Percentiles rank a stretch among this genome's conserved stretches.
These are phyloP conservation scores for Penicillium ucsense DNA, from an alignment of 495 filamentous ascomycete species.

Conservation along the genomic window DNA sequence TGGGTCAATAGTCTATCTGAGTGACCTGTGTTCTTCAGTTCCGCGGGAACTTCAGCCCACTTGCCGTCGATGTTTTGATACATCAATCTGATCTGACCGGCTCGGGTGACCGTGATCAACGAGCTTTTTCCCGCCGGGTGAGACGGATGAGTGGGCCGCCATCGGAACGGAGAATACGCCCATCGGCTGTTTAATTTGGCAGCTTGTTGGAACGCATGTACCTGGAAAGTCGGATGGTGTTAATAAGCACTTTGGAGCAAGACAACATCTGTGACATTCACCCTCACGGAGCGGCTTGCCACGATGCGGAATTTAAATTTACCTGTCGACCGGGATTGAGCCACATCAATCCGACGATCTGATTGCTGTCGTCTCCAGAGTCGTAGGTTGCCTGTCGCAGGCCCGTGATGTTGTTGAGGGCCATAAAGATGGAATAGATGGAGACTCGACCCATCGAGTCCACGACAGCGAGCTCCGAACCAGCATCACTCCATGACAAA, in stretches of 20 bases:
- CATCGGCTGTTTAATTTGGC: constrained; percentile 42
- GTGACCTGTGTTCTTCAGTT: constrained; percentile 59
- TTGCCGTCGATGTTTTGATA: constrained; percentile 58
- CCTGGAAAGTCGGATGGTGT: constrained; percentile 10
- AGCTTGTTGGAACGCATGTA: constrained; percentile 43
- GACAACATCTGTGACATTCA: no score
- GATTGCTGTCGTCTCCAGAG: constrained; percentile 57
- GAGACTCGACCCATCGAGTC: constrained; percentile 65
- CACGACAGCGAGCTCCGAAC: constrained; percentile 65
- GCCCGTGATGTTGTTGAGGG: constrained; percentile 55
- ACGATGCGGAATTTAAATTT: neutral
- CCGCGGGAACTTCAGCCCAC: constrained; percentile 55
- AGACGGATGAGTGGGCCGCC: constrained; percentile 49
- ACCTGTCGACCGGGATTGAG: constrained; percentile 44
- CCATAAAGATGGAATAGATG: constrained; percentile 51
- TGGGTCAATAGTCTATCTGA: constrained; percentile 69
- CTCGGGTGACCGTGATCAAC: constrained; percentile 59
- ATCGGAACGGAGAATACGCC: constrained; percentile 39
- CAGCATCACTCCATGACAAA: constrained; percentile 68
- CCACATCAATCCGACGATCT: constrained; percentile 81
- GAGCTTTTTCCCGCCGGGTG: constrained; percentile 60
- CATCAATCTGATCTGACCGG: constrained; percentile 57
- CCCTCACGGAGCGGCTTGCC: neutral
- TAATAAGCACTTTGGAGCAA: no score
- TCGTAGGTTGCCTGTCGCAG: constrained; percentile 47